Conservation (phyloP, 805 yeast genomes). For the Helenozyma rhizophorensis region DNA sequence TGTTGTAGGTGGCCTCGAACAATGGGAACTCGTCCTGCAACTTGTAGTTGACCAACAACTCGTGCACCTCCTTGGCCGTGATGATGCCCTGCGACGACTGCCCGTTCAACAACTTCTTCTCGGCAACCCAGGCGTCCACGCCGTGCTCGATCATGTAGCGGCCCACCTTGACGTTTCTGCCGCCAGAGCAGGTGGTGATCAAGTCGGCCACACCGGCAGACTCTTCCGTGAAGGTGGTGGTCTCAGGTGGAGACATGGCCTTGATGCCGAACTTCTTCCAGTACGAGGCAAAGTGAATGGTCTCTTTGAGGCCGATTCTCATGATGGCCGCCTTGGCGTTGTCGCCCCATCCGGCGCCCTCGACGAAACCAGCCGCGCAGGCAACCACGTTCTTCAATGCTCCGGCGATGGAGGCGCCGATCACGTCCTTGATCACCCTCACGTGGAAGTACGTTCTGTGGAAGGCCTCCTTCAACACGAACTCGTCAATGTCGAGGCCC, state of each 20-base stretch:
- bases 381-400: slow-evolving; percentile 46
- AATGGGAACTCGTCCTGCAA: slow-evolving; percentile 38
- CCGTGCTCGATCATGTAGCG: slow-evolving; percentile 43
- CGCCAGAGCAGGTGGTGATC: slow-evolving; percentile 45
- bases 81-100: slow-evolving; percentile 45
- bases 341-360: slow-evolving; percentile 48
- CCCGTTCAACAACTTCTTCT: slow-evolving; percentile 41
- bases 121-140: slow-evolving; percentile 39
- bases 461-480: slow-evolving; percentile 39
- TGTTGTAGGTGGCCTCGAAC: slow-evolving; percentile 43
- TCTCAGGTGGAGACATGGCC: slow-evolving; percentile 30
- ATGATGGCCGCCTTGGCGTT: slow-evolving; percentile 46
- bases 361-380: slow-evolving; percentile 43
- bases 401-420: slow-evolving; percentile 45
- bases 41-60: slow-evolving; percentile 33
- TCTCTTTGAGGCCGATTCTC: slow-evolving; percentile 43
- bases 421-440: slow-evolving; percentile 40
- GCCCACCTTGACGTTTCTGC: slow-evolving; percentile 45
- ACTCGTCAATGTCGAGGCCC: slow-evolving; percentile 38
- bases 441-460: slow-evolving; percentile 46
- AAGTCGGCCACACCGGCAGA: slow-evolving; percentile 47
- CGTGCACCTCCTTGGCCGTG: slow-evolving; percentile 45
- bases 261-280: slow-evolving; percentile 19
- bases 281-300: slow-evolving; percentile 35
- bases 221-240: slow-evolving; percentile 41